Base-by-base conservation (phyloP, 2,329 filamentous ascomycete genomes). In the Phialocephala sp. region DNA sequence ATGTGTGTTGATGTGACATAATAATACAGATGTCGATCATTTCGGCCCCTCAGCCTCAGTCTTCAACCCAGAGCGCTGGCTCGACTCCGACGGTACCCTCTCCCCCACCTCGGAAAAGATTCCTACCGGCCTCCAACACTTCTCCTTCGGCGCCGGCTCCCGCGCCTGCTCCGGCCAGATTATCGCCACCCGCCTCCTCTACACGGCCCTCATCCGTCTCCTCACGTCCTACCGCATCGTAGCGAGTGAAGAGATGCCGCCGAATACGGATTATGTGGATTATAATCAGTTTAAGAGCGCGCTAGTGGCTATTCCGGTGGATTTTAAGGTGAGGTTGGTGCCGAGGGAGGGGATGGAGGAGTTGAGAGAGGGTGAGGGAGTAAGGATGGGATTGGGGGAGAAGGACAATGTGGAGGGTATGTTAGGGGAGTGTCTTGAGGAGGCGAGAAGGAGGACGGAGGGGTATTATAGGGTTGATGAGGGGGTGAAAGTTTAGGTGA, bases 181-280 rank as follows among this genome's bases (percentile, higher is more conserved):
- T 60, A 85, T 86, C 66, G 83, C 83, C 0, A 77, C 76, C n/a
- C 75, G 83, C 2, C 77, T 85, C 1, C 73, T 85, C 2, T 84
- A 85, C 66, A 74, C 81, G 0, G 82, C 83, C 3, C 75, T 86
- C 0, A 74, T 85, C 8, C 79, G 84, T 3, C 74, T 85, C 1
- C 68, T 85, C n/a, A 77, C 79, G 2, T 78, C 79, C 9, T 86
- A 83, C 74, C 80, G 78, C 68, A 82, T 85, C 62, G 79, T 84
- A 37, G 79, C 84, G 27, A 80, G 79, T 69, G 77, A 82, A 59
- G 71, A 73, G 0, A 76, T 81, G 52, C 85, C 85, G 0, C 86
- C 85, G 0, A 88, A 87, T 68, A 87, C 85, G 0, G 85, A 88
- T 71, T 88, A 88, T 67, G 82, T 88, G 4, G 85, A 88, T 5